Percentiles rank a stretch among this genome's conserved stretches.
These are phyloP conservation scores for Diaporthe amygdali DNA, from an alignment of 2,329 filamentous ascomycete genomes.

Conservation along the genomic window DNA sequence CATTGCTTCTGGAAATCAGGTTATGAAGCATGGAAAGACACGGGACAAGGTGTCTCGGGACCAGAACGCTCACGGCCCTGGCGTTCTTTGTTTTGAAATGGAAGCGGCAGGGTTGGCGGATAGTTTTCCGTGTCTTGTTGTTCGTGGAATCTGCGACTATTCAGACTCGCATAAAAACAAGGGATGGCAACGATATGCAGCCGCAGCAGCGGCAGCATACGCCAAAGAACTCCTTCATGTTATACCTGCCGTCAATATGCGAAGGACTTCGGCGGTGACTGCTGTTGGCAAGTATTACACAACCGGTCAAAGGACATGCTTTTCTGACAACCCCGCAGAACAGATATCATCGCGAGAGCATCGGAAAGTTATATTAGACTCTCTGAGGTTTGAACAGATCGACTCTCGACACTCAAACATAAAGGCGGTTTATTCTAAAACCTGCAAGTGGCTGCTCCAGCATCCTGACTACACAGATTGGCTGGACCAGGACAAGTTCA, in stretches of 20 bases:
- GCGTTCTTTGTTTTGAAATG: slow-evolving; percentile 32
- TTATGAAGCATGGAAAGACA: no score
- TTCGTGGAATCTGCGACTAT: slow-evolving; percentile 43
- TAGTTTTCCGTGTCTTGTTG: slow-evolving; percentile 36
- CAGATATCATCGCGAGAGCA: background rate
- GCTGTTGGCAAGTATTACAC: background rate
- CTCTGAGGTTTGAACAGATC: slow-evolving; percentile 44
- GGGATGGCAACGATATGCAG: slow-evolving; percentile 36
- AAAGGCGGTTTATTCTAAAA: slow-evolving; percentile 37
- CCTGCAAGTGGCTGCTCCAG: slow-evolving; percentile 47
- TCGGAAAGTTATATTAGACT: slow-evolving; percentile 29
- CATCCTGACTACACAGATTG: slow-evolving; percentile 42
- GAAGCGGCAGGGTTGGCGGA: slow-evolving; percentile 36
- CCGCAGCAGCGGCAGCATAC: no score
- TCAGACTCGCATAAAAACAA: slow-evolving; percentile 40
- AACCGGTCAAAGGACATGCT: background rate
- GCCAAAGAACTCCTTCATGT: no score
- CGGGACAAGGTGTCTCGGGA: no score
- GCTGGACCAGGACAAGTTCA: slow-evolving; percentile 35
- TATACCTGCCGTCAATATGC: no score
- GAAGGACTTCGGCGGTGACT: no score
- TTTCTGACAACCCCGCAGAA: background rate
- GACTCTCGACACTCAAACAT: slow-evolving; percentile 42
- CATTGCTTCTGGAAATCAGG: no score
- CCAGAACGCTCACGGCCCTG: no score